These are phyloP conservation scores for Uronychia setigera DNA, from an alignment of 73 alveolate species.

Conservation along the genomic window DNA sequence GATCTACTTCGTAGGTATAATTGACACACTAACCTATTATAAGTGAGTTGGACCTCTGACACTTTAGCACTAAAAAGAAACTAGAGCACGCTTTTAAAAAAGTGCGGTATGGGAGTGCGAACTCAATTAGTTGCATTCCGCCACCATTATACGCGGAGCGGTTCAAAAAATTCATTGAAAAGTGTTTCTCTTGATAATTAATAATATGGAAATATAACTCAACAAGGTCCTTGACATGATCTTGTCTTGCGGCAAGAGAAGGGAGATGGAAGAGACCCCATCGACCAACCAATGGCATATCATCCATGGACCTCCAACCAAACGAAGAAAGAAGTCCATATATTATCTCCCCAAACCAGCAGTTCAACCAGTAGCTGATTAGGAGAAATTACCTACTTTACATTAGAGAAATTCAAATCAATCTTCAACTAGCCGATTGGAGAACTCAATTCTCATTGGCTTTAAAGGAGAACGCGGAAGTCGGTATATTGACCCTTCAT, in stretches of 20 bases:
- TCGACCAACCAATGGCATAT: background rate
- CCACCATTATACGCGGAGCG: slow-evolving; percentile 56
- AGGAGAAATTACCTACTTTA: too few species aligned
- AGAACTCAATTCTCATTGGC: too few species aligned
- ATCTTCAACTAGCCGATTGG: too few species aligned
- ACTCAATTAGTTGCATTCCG: slow-evolving; percentile 61
- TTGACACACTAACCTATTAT: slow-evolving; percentile 85
- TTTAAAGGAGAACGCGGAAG: too few species aligned
- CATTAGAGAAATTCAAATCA: too few species aligned
- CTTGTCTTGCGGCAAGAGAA: background rate
- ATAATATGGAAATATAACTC: background rate
- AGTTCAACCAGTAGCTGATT: too few species aligned
- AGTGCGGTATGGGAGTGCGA: slow-evolving; percentile 59
- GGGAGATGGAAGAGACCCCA: slow-evolving; percentile 6
- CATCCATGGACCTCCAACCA: background rate
- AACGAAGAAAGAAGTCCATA: too few species aligned
- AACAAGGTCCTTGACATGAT: background rate
- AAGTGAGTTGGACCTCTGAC: slow-evolving; percentile 5
- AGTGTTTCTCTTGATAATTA: background rate
- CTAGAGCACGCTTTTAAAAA: slow-evolving; percentile 71
- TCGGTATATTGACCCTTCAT: too few species aligned
- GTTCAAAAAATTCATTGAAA: slow-evolving; percentile 10
- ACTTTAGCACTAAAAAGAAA: slow-evolving; percentile 69
- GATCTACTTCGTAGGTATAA: slow-evolving; percentile 91
- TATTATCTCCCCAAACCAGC: too few species aligned